Conservation (phyloP, 2,329 filamentous ascomycete genomes). For the Pezicula carpinea region DNA sequence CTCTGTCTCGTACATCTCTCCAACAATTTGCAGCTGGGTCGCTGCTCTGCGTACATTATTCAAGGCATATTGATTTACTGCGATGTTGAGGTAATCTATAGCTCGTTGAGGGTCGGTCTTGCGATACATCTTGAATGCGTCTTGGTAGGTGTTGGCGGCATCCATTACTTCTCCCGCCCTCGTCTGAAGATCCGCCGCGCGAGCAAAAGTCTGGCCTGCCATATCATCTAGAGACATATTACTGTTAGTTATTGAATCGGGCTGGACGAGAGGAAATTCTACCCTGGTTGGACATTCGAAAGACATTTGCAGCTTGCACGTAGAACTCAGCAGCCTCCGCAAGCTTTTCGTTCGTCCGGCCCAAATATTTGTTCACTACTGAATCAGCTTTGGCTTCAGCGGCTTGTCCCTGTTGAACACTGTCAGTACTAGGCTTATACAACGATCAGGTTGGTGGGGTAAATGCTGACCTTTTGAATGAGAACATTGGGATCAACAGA, state of each 20-base stretch:
- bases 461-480: constrained; percentile 63
- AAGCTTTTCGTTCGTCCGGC: constrained; percentile 58
- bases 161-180: constrained; percentile 90
- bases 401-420: constrained; percentile 68
- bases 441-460: constrained; percentile 24
- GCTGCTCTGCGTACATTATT: constrained; percentile 90
- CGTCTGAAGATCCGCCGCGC: constrained; percentile 75
- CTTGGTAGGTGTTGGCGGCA: constrained; percentile 79
- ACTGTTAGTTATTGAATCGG: not conserved
- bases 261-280: constrained; percentile 46
- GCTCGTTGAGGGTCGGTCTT: constrained; percentile 82
- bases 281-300: constrained; percentile 72
- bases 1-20: constrained; percentile 80
- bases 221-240: constrained; percentile 59
- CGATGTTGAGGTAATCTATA: constrained; percentile 70
- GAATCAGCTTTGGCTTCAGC: no score
- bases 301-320: constrained; percentile 84
- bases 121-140: constrained; percentile 93
- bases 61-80: constrained; percentile 79
- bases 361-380: no score
- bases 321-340: constrained; percentile 86
- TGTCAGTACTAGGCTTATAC: constrained; percentile 16
- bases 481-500: constrained; percentile 73
- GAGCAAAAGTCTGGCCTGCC: constrained; percentile 81
- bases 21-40: constrained; percentile 83